phyloP scores from a whole-genome alignment of 1,139 yeast genomes.

The Tardiomyces digboiensis region DNA sequence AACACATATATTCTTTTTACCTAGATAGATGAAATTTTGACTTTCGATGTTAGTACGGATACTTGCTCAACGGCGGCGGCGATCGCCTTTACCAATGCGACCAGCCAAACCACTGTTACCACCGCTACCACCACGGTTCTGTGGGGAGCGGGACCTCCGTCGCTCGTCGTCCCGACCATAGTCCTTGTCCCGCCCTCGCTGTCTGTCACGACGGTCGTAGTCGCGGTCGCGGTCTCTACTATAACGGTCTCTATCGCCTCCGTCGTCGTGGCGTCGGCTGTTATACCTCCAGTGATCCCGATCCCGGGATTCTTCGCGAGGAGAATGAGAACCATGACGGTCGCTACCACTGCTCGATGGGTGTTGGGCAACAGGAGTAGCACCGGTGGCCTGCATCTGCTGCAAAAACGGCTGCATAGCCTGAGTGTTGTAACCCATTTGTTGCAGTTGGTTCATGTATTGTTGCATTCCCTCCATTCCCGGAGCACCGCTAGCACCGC shows the following conservation, averaged over 20 bases:
- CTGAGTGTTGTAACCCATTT: constrained; percentile 7
- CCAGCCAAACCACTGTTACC: constrained; percentile 2
- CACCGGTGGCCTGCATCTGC: constrained; percentile 10
- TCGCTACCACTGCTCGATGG: constrained; percentile 1
- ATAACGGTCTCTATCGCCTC: constrained; percentile 12
- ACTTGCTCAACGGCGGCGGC: neutral
- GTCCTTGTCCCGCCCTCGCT: constrained; percentile 4
- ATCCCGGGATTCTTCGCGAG: constrained; percentile 2
- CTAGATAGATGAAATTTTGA: too few relatives aligned
- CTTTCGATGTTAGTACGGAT: too few relatives aligned
- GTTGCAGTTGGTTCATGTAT: constrained; percentile 13
- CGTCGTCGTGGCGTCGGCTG: constrained; percentile 8
- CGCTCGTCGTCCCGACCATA: constrained; percentile 11
- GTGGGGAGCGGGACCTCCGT: constrained; percentile 1
- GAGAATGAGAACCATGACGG: neutral
- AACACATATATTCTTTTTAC: too few relatives aligned
- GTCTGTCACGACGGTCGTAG: constrained; percentile 4
- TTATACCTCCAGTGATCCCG: neutral
- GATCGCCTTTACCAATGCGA: constrained; percentile 11
- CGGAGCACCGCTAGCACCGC: constrained; percentile 39
- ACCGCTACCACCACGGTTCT: constrained; percentile 11
- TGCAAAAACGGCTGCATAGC: constrained; percentile 8
- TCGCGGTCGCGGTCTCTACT: constrained; percentile 12
- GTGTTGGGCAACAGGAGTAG: constrained; percentile 6
- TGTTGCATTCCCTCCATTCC: constrained; percentile 24